Conservation (phyloP, 2,329 filamentous ascomycete species). For the Xylariomycetidae sp. region DNA sequence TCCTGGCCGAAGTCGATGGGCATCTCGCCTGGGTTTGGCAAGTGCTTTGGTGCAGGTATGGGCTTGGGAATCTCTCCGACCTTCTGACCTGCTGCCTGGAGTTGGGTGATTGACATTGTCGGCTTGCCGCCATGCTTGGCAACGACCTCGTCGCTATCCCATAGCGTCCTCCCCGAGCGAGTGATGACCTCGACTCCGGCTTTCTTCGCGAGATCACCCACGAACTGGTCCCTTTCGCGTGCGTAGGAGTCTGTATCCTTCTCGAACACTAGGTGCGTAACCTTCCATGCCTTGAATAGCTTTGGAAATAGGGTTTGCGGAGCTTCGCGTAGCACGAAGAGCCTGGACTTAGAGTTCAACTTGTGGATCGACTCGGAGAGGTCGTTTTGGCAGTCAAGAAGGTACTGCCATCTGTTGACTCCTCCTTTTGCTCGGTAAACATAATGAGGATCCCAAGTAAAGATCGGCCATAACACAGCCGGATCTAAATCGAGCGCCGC, state of each 20-base stretch:
- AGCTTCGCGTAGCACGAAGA: constrained; percentile 68
- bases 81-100: constrained; percentile 59
- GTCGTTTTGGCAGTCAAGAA: constrained; percentile 71
- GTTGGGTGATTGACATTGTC: constrained; percentile 65
- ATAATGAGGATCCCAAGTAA: constrained; percentile 79
- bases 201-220: constrained; percentile 54
- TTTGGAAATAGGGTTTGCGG: constrained; percentile 69
- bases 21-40: constrained; percentile 64
- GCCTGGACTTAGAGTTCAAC: constrained; percentile 62
- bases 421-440: constrained; percentile 68
- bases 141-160: constrained; percentile 50
- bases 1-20: constrained; percentile 55
- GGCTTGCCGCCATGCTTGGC: background rate
- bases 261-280: constrained; percentile 74
- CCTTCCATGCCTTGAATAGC: constrained; percentile 67
- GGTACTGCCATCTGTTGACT: constrained; percentile 69
- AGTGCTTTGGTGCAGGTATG: constrained; percentile 49
- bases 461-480: constrained; percentile 66
- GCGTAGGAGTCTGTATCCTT: constrained; percentile 74
- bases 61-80: constrained; percentile 59
- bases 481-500: constrained; percentile 68
- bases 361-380: constrained; percentile 62
- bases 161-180: constrained; percentile 62
- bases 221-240: constrained; percentile 55
- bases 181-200: constrained; percentile 66